These are phyloP conservation scores for Amphibolis antarctica DNA, from an alignment of 106 monocot species.

Conservation along the genomic window DNA sequence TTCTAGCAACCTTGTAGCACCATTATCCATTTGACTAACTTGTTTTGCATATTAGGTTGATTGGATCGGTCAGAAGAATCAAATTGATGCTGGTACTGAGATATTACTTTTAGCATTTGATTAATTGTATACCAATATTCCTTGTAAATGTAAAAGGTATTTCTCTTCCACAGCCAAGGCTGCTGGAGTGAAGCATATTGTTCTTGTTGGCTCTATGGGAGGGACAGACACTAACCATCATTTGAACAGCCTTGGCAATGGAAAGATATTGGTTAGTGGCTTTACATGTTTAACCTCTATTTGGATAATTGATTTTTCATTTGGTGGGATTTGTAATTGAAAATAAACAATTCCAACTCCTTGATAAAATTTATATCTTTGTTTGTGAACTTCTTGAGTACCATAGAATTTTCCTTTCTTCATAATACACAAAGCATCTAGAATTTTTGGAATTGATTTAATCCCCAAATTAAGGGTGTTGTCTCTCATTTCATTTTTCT, in stretches of 20 bases:
- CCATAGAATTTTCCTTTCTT: too few species aligned
- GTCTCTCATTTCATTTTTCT: too few species aligned
- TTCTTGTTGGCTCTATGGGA: constrained; percentile 96
- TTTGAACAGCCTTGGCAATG: constrained; percentile 87
- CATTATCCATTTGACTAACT: not conserved
- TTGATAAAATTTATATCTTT: too few species aligned
- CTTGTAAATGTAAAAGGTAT: not conserved
- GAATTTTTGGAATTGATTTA: too few species aligned
- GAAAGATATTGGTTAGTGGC: constrained; percentile 69
- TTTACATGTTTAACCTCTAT: too few species aligned
- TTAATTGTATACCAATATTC: not conserved
- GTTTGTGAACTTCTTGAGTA: too few species aligned
- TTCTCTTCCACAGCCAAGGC: constrained; percentile 35
- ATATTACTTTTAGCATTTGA: not conserved
- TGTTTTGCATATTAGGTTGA: constrained; percentile 51
- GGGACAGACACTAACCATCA: constrained; percentile 82
- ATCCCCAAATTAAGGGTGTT: too few species aligned
- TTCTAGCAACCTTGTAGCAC: not conserved
- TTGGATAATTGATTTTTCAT: too few species aligned
- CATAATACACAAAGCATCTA: too few species aligned
- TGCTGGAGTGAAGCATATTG: constrained; percentile 85
- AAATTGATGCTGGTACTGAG: constrained; percentile 75
- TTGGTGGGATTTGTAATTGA: too few species aligned
- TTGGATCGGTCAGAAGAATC: constrained; percentile 99
- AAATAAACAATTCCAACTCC: too few species aligned